Conservation (phyloP, 768 basidiomycete genomes). For the Suillus ampliporus region DNA sequence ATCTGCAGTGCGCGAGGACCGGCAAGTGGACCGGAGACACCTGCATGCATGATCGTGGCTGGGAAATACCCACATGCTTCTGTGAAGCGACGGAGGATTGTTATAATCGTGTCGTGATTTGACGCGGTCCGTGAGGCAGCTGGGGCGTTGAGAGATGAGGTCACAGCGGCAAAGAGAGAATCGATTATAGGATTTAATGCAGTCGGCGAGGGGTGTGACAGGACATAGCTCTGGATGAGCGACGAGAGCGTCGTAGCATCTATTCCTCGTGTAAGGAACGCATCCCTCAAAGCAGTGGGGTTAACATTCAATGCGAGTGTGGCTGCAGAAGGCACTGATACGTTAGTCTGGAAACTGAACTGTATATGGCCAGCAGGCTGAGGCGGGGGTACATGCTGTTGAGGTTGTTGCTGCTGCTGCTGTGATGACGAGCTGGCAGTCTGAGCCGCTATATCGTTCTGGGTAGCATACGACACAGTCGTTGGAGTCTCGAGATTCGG, state of each 20-base stretch:
- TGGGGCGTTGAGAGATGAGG: slow-evolving; percentile 28
- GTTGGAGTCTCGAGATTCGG: slow-evolving; percentile 42
- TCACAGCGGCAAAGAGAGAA: slow-evolving; percentile 59
- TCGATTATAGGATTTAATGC: slow-evolving; percentile 56
- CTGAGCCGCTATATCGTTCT: slow-evolving; percentile 22
- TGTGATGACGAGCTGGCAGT: slow-evolving; percentile 40
- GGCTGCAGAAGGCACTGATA: slow-evolving; percentile 46
- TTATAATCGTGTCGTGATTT: slow-evolving; percentile 41
- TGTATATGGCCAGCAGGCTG: slow-evolving; percentile 45
- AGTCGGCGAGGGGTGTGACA: slow-evolving; percentile 53
- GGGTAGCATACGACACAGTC: slow-evolving; percentile 45
- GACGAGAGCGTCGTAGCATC: slow-evolving; percentile 56
- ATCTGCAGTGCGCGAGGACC: slow-evolving; percentile 64
- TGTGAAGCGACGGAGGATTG: slow-evolving; percentile 54
- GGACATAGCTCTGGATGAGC: slow-evolving; percentile 56
- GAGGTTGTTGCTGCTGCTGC: slow-evolving; percentile 30
- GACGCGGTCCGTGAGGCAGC: slow-evolving; percentile 41
- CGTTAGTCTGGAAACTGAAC: slow-evolving; percentile 49
- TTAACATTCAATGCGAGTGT: slow-evolving; percentile 36
- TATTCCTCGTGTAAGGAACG: slow-evolving; percentile 41
- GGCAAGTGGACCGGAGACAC: slow-evolving; percentile 57
- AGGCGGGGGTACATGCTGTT: slow-evolving; percentile 27
- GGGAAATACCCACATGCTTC: slow-evolving; percentile 59
- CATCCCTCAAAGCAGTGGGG: slow-evolving; percentile 35
- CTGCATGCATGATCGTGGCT: slow-evolving; percentile 55